Base-by-base conservation (phyloP, 192 early-diverging fungal species). In the Coemansia sp. region DNA sequence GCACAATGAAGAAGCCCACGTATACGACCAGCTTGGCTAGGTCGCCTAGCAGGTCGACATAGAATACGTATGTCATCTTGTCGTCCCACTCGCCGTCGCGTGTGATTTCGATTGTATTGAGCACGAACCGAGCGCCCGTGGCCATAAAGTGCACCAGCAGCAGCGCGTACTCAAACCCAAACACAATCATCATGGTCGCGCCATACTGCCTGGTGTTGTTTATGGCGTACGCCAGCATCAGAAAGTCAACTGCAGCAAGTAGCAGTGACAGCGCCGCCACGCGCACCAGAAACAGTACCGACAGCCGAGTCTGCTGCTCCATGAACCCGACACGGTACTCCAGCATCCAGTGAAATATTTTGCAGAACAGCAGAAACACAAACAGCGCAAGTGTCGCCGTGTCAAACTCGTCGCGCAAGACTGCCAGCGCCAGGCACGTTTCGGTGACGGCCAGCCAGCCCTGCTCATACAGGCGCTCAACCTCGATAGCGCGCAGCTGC, bases 371-470 rank as follows among this genome's bases (percentile, higher is more conserved):
- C 28, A 99, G 77, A n/a, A 91, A 75, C 2, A 87, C 89, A 75
- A 99, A 93, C 25, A 93, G 81, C 25, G 88, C 76, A 11, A 95
- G 79, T 55, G 94, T 96, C 19, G 77, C 87, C 9, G 89, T 83
- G 67, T 97, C 88, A 69, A 98, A 97, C 70, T 95, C 92, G 70
- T 97, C 95, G 31, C 92, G 83, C 74, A 99, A 93, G 35, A 97
- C 88, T 8, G 97, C 95, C 86, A 97, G 90, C 19, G 95, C 95
- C 35, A 99, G 77, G 67, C 91, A 93, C 4, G 93, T 97, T 69
- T 99, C 97, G 31, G 94, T 97, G 35, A 99, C 88, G 8, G 95
- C 92, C 72, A 95, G 92, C 97, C 97, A 99, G 10, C 93, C 91
- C 22, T 91, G 85, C 67, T 99, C 97, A 64, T 99, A 98, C n/a